Percentiles rank a stretch among this genome's conserved stretches.
phyloP scores from a whole-genome alignment of 768 basidiomycete species.

The Boletus patriciae region DNA sequence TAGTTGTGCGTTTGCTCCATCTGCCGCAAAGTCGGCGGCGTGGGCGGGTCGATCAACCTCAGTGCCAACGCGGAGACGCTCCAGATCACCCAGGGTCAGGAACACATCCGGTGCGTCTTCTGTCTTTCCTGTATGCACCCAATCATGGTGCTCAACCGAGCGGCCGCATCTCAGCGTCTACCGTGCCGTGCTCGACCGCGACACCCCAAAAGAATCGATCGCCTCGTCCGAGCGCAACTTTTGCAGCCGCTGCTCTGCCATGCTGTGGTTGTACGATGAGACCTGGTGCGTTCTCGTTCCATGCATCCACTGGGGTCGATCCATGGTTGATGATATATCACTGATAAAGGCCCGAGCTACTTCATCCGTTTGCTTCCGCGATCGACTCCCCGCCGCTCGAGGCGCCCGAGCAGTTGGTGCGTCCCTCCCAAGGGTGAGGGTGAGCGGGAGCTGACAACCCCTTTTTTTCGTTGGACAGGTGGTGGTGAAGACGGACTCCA shows the following conservation, averaged over 20 bases:
- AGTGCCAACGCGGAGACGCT: slow-evolving; percentile 54
- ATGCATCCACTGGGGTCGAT: no score
- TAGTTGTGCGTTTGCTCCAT: slow-evolving; percentile 68
- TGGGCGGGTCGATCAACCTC: slow-evolving; percentile 66
- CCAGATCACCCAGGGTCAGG: slow-evolving; percentile 50
- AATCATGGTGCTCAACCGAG: not conserved
- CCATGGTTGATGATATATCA: not conserved
- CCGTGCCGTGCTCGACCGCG: slow-evolving; percentile 60
- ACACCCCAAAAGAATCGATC: slow-evolving; percentile 45
- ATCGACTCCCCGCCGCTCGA: slow-evolving; percentile 63
- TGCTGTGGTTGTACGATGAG: slow-evolving; percentile 66
- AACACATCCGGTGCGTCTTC: slow-evolving; percentile 48
- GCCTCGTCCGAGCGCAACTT: slow-evolving; percentile 62
- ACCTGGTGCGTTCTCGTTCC: slow-evolving; percentile 42
- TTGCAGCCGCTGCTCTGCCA: slow-evolving; percentile 60
- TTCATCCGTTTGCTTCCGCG: slow-evolving; percentile 69
- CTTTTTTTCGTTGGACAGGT: slow-evolving; percentile 33
- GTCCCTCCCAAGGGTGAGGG: slow-evolving; percentile 1
- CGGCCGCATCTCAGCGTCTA: slow-evolving; percentile 48
- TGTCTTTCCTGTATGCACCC: no score
- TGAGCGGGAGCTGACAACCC: not conserved
- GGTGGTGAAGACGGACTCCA: slow-evolving; percentile 47
- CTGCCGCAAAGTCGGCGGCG: slow-evolving; percentile 68
- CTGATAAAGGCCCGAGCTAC: slow-evolving; percentile 52
- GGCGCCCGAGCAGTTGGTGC: slow-evolving; percentile 50